phyloP scores from a whole-genome alignment of 495 filamentous ascomycete species.

The Neurospora pannonica region DNA sequence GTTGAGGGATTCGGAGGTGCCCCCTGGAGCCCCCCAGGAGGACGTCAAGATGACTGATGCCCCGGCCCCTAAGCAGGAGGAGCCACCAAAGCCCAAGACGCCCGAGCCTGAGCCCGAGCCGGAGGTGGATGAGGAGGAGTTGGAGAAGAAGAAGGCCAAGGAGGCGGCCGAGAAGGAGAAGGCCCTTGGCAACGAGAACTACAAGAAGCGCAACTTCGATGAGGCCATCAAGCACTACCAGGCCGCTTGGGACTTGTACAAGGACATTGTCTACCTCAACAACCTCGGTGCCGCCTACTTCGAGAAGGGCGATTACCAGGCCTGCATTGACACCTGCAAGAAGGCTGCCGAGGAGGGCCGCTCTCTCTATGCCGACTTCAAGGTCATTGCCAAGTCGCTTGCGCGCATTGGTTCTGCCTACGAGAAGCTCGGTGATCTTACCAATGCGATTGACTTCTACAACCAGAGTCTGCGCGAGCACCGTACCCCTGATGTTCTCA shows the following conservation, averaged over 20 bases:
- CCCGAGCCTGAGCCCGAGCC: conserved; percentile 53
- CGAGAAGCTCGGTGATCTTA: conserved; percentile 76
- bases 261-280: conserved; percentile 96
- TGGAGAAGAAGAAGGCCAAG: conserved; percentile 80
- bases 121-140: conserved; percentile 67
- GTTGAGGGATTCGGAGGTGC: conserved; percentile 50
- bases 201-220: conserved; percentile 97
- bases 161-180: conserved; percentile 92
- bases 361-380: conserved; percentile 84
- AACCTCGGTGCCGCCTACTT: conserved; percentile 91
- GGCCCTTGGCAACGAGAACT: conserved; percentile 83
- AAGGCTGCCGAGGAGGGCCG: conserved; percentile 85
- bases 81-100: conserved; percentile 40
- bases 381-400: conserved; percentile 93
- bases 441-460: conserved; percentile 80
- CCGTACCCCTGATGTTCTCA: conserved; percentile 86
- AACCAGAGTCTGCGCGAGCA: conserved; percentile 92
- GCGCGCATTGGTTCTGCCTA: conserved; percentile 83
- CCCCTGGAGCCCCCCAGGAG: conserved; percentile 45
- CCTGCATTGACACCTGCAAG: conserved; percentile 75
- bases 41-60: conserved; percentile 74
- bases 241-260: conserved; percentile 89
- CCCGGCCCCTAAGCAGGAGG: conserved; percentile 24
- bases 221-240: conserved; percentile 89
- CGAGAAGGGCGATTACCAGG: conserved; percentile 89